phyloP scores from a whole-genome alignment of 306 rosid species.

The Dalbergia oliveri region DNA sequence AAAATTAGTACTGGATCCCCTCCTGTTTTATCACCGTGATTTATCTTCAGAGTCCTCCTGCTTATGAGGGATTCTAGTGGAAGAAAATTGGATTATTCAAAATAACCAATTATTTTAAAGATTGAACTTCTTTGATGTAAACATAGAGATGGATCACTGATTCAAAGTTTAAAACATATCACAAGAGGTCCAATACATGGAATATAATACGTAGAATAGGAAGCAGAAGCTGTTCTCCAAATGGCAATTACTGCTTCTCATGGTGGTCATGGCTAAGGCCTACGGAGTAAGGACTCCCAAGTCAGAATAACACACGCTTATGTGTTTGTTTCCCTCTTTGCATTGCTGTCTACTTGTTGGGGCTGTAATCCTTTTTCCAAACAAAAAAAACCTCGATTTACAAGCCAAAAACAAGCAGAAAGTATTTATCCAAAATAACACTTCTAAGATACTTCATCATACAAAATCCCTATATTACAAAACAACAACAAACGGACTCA shows the following conservation, averaged over 20 bases:
- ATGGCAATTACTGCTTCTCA: too few species aligned
- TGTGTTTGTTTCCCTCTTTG: neutral
- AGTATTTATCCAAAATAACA: neutral
- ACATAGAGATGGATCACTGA: neutral
- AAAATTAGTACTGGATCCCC: neutral
- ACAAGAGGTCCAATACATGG: too few species aligned
- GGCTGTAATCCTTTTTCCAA: neutral
- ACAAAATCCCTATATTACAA: constrained; percentile 26
- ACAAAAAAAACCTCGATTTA: neutral
- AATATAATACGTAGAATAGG: too few species aligned
- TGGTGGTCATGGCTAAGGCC: neutral
- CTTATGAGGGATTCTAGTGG: too few species aligned
- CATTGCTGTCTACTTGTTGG: neutral
- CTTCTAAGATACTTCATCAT: neutral
- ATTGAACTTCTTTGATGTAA: neutral
- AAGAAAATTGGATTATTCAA: neutral
- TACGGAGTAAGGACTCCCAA: neutral
- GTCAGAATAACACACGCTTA: neutral
- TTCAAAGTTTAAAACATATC: too few species aligned
- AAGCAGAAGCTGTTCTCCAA: too few species aligned
- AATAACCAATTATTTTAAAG: neutral
- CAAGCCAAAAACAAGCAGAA: neutral
- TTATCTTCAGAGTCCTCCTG: neutral
- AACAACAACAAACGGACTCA: constrained; percentile 26
- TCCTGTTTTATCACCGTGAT: neutral